Evolutionary conservation across 1,284 basidiomycete genomes (phyloP).

Genomic region (Sporisorium exsertum): DNA sequence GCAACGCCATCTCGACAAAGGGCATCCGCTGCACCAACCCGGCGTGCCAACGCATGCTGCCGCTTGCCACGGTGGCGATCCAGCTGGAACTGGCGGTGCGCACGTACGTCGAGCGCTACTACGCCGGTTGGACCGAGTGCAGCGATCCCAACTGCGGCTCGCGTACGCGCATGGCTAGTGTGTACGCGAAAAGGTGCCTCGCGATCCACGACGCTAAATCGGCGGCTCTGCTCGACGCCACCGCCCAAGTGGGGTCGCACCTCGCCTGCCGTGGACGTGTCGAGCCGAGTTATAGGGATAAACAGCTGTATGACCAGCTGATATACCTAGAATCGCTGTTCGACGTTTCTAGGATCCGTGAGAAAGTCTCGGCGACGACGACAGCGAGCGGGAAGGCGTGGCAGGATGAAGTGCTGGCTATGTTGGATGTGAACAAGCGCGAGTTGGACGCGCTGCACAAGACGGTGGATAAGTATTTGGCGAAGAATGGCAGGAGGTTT

Average conservation of each 20-base stretch:
- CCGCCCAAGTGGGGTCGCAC: constrained; percentile 9
- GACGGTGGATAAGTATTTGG: constrained; percentile 59
- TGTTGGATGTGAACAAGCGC: constrained; percentile 36
- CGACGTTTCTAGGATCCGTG: constrained; percentile 40
- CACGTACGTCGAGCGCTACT: constrained; percentile 81
- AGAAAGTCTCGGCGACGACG: constrained; percentile 1
- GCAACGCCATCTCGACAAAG: constrained; percentile 38
- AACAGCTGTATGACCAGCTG: constrained; percentile 66
- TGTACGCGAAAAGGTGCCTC: constrained; percentile 78
- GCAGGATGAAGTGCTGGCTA: constrained; percentile 45
- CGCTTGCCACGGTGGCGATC: constrained; percentile 63
- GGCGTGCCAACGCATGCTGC: constrained; percentile 27
- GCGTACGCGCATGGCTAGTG: constrained; percentile 88
- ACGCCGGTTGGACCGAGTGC: constrained; percentile 89
- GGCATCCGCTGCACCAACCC: constrained; percentile 50
- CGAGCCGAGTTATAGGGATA: constrained; percentile 56
- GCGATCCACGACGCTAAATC: constrained; percentile 47
- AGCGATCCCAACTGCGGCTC: constrained; percentile 85
- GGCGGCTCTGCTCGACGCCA: constrained; percentile 23
- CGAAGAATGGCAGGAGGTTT: constrained; percentile 61
- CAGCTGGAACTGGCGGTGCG: constrained; percentile 91
- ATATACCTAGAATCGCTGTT: constrained; percentile 63
- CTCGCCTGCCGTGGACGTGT: constrained; percentile 55
- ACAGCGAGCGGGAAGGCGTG: constrained; percentile 21
- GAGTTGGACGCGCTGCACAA: constrained; percentile 34